phyloP scores from a whole-genome alignment of 352 stramenopile genomes.

The Phytophthora cactorum region DNA sequence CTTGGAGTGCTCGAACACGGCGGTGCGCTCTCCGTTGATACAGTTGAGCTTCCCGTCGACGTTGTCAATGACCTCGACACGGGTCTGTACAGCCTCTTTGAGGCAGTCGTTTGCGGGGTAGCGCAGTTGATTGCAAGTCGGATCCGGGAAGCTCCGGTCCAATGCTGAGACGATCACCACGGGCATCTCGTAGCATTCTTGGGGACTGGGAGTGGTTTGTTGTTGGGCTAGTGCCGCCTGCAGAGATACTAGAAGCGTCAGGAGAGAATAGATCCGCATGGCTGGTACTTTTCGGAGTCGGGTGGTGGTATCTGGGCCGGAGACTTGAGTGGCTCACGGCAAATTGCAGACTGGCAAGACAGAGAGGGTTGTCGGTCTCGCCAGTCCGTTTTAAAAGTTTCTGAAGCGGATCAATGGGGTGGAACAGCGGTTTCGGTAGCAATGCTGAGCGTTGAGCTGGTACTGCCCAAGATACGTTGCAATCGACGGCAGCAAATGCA shows the following conservation, averaged over 20 bases:
- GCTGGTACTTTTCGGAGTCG: conserved; percentile 11
- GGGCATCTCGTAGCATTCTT: conserved; percentile 73
- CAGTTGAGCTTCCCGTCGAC: conserved; percentile 61
- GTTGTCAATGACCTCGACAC: conserved; percentile 74
- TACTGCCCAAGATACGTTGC: conserved; percentile 6
- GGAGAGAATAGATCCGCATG: conserved; percentile 27
- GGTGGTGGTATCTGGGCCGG: conserved; percentile 14
- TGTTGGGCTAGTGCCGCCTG: conserved; percentile 18
- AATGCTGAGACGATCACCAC: conserved; percentile 69
- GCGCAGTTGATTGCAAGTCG: conserved; percentile 74
- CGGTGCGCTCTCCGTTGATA: conserved; percentile 48
- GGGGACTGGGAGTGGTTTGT: conserved; percentile 14
- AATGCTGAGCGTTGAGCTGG: neutral
- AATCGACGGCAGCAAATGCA: conserved; percentile 1
- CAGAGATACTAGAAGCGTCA: conserved; percentile 29
- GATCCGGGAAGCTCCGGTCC: conserved; percentile 61
- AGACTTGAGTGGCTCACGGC: conserved; percentile 20
- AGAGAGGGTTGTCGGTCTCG: neutral
- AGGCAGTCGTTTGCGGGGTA: conserved; percentile 74
- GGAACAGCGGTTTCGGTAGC: conserved; percentile 10
- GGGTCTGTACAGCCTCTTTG: conserved; percentile 55
- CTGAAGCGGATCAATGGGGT: conserved; percentile 5
- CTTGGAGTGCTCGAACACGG: conserved; percentile 49
- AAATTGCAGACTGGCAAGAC: conserved; percentile 26
- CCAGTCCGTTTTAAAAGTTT: conserved; percentile 20